A percentile compares a stretch with the other conserved stretches of the same genome.
These are phyloP conservation scores for Colletotrichum endophyticum DNA, from an alignment of 2,329 filamentous ascomycete genomes.

Conservation along the genomic window DNA sequence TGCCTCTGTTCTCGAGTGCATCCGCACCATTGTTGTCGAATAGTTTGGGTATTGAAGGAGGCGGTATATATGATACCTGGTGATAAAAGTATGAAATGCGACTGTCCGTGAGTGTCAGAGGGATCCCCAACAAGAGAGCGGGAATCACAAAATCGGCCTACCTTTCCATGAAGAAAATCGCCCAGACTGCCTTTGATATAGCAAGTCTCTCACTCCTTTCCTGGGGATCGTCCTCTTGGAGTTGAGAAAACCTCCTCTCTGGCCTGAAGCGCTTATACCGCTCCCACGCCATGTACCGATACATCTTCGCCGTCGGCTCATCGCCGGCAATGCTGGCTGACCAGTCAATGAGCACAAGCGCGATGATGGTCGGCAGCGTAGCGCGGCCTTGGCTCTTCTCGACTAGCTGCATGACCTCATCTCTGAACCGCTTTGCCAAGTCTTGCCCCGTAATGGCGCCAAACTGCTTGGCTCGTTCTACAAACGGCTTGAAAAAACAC, in stretches of 20 bases:
- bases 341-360: slow-evolving; percentile 4
- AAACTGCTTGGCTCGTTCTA: slow-evolving; percentile 9
- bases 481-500: not conserved
- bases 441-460: slow-evolving; percentile 10
- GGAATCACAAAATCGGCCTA: not conserved
- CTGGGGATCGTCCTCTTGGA: not conserved
- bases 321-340: slow-evolving; percentile 10
- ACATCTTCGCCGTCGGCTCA: slow-evolving; percentile 12
- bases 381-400: slow-evolving; percentile 16
- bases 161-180: slow-evolving; percentile 16
- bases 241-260: not conserved
- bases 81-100: slow-evolving; percentile 15
- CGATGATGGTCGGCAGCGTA: slow-evolving; percentile 6
- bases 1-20: not conserved
- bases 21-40: slow-evolving; percentile 7
- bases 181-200: slow-evolving; percentile 8
- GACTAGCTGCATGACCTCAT: slow-evolving; percentile 12
- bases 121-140: accelerated
- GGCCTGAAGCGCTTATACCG: slow-evolving; percentile 14
- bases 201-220: not conserved
- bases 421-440: not conserved
- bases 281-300: slow-evolving; percentile 18
- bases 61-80: not conserved
- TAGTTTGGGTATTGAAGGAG: slow-evolving; percentile 1
- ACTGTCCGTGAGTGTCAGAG: not conserved